Conservation (phyloP, 2,329 filamentous ascomycete species). For the Paraphoma sp. region DNA sequence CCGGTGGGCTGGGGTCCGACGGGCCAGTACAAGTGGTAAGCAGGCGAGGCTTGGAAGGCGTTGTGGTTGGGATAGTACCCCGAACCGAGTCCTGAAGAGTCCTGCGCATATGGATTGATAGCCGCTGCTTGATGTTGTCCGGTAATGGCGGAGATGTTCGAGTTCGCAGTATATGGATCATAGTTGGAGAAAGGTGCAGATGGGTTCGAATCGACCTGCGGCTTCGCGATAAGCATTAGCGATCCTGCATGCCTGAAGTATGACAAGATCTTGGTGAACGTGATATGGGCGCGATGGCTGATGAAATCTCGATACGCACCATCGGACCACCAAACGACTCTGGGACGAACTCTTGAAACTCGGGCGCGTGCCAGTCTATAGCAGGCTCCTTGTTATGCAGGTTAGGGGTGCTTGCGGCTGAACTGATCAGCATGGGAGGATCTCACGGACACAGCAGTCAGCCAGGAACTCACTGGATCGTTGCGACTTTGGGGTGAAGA, state of each 20-base stretch:
- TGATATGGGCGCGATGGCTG: background rate
- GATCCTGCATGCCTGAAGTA: background rate
- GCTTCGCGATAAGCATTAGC: background rate
- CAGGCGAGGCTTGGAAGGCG: slow-evolving; percentile 61
- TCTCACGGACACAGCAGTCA: background rate
- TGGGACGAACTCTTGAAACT: slow-evolving; percentile 62
- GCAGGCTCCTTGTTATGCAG: slow-evolving; percentile 55
- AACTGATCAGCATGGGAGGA: slow-evolving; percentile 16
- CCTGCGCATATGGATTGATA: slow-evolving; percentile 76
- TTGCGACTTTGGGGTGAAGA: slow-evolving; percentile 75
- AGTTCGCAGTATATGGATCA: slow-evolving; percentile 53
- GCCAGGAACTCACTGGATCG: slow-evolving; percentile 47
- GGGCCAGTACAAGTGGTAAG: slow-evolving; percentile 90
- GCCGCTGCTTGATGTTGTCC: slow-evolving; percentile 47
- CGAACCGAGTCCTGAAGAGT: slow-evolving; percentile 66
- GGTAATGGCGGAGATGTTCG: slow-evolving; percentile 42
- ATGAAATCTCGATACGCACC: slow-evolving; percentile 48
- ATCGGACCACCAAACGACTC: slow-evolving; percentile 60
- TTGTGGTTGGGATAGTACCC: slow-evolving; percentile 70
- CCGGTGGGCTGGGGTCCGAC: slow-evolving; percentile 83
- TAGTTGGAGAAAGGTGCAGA: slow-evolving; percentile 45
- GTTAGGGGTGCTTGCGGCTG: slow-evolving; percentile 52
- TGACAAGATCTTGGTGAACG: background rate
- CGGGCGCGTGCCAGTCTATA: slow-evolving; percentile 56
- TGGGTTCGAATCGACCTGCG: slow-evolving; percentile 43